phyloP scores from a whole-genome alignment of 345 rosid genomes.

The Eucalyptus victrix region DNA sequence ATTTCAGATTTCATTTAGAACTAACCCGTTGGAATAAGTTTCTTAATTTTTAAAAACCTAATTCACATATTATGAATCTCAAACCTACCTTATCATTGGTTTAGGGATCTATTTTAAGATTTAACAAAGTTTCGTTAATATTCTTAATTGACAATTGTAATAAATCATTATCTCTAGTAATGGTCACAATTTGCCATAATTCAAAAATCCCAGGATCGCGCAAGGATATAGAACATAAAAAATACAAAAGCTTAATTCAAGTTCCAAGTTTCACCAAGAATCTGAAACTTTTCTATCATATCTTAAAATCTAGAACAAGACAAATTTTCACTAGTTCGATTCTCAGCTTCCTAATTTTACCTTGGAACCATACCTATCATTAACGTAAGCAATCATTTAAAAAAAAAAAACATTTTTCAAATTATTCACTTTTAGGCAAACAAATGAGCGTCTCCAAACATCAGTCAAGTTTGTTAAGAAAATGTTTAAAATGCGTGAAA shows the following conservation, averaged over 20 bases:
- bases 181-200: rapidly evolving
- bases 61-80: rapidly evolving
- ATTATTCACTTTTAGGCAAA: background rate
- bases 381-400: too few relatives aligned
- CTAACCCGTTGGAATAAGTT: rapidly evolving
- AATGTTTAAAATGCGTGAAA: background rate
- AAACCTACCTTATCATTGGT: rapidly evolving
- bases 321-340: rapidly evolving
- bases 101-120: rapidly evolving
- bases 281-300: background rate
- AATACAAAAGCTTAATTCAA: background rate
- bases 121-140: rapidly evolving
- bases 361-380: too few relatives aligned
- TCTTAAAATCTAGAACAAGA: rapidly evolving
- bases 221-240: rapidly evolving
- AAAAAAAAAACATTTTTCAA: rapidly evolving
- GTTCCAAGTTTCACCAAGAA: rapidly evolving
- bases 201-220: too few relatives aligned
- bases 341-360: too few relatives aligned
- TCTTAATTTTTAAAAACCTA: rapidly evolving
- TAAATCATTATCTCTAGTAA: too few relatives aligned
- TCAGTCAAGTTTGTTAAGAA: too few relatives aligned
- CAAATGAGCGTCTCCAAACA: too few relatives aligned
- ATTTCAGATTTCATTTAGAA: too few relatives aligned
- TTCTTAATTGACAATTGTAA: background rate